Evolutionary conservation across 192 early-diverging fungal species (phyloP).

Genomic region (Coemansia sp.): DNA sequence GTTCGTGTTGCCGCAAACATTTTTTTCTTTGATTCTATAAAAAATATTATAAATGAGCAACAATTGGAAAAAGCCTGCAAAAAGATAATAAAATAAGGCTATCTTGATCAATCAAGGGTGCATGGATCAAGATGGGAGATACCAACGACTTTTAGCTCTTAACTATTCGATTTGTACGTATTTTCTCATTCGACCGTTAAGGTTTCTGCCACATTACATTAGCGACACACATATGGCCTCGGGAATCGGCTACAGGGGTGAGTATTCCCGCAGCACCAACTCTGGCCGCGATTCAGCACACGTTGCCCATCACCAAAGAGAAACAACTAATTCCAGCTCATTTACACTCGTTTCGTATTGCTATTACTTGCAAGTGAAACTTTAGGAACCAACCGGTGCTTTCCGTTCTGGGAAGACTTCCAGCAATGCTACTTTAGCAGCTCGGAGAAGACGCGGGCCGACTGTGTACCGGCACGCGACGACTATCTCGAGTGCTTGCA

Average conservation of each 20-base stretch:
- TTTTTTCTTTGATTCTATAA: neutral
- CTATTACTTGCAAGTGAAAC: neutral
- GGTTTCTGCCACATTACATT: neutral
- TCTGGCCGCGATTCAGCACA: neutral
- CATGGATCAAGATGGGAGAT: neutral
- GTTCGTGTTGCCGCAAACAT: neutral
- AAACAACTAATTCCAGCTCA: too few relatives aligned
- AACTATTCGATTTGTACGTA: neutral
- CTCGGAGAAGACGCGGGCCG: constrained; percentile 68
- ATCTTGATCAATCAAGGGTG: neutral
- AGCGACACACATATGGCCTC: constrained; percentile 37
- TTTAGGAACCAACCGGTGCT: constrained; percentile 87
- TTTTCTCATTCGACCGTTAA: constrained; percentile 1
- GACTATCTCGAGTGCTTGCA: constrained; percentile 97
- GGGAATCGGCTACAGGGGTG: constrained; percentile 50
- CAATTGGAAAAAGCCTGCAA: too few relatives aligned
- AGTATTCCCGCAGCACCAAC: neutral
- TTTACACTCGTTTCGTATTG: too few relatives aligned
- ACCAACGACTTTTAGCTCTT: neutral
- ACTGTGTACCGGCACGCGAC: constrained; percentile 79
- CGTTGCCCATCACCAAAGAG: neutral
- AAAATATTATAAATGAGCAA: too few relatives aligned
- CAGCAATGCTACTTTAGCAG: constrained; percentile 81
- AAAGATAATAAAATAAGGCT: neutral
- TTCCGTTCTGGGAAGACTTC: constrained; percentile 96